A percentile compares a stretch with the other conserved stretches of the same genome.
phyloP scores from a whole-genome alignment of 139 green algal genomes.

The Picochlorum costavermella region DNA sequence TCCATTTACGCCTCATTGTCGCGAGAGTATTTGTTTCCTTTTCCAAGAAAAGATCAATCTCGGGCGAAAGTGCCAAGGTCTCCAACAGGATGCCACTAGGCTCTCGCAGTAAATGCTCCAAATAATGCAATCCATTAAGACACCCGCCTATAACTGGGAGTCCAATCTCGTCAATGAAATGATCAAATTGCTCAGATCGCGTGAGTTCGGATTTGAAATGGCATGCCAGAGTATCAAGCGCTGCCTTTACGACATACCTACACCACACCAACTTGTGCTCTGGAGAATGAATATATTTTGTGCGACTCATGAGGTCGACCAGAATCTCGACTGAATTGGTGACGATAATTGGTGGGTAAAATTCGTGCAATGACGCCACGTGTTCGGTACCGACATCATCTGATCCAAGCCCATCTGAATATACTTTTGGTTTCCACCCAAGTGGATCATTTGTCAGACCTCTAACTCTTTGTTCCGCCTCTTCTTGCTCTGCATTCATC shows the following conservation, averaged over 20 bases:
- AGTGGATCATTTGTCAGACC: conserved; percentile 12
- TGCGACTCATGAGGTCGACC: conserved; percentile 6
- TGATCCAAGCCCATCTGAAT: too few species aligned
- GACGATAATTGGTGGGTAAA: conserved; percentile 3
- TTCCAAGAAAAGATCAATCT: conserved; percentile 12
- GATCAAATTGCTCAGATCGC: conserved; percentile 28
- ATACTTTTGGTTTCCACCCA: conserved; percentile 29
- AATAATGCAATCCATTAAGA: conserved; percentile 30
- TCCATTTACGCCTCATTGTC: conserved; percentile 34
- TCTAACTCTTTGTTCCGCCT: conserved; percentile 25
- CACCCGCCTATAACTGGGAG: conserved; percentile 25
- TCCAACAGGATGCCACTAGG: conserved; percentile 25
- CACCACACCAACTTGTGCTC: not conserved
- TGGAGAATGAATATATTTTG: conserved; percentile 6
- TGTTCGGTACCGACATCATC: not conserved
- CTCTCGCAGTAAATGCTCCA: conserved; percentile 39
- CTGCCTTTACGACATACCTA: not conserved
- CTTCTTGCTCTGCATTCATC: conserved; percentile 33
- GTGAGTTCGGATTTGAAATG: conserved; percentile 16
- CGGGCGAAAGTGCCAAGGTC: conserved; percentile 2
- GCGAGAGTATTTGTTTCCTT: conserved; percentile 21
- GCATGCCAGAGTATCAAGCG: conserved; percentile 13
- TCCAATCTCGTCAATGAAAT: conserved; percentile 30
- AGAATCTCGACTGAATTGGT: not conserved
- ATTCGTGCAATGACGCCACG: not conserved